These are phyloP conservation scores for Cyclocybe aegerita DNA, from an alignment of 768 basidiomycete genomes.

Conservation along the genomic window DNA sequence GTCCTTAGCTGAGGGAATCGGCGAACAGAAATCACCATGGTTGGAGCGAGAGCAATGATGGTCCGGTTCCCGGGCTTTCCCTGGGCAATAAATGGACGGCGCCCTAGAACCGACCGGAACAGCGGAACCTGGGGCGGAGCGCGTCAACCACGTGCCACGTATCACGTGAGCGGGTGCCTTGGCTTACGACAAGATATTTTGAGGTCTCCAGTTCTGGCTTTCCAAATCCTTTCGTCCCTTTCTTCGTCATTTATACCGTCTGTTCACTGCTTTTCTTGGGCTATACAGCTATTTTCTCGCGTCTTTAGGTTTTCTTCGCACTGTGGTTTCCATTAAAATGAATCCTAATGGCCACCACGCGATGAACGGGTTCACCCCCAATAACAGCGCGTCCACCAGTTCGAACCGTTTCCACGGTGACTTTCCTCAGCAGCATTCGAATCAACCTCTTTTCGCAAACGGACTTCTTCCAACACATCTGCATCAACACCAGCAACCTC, in stretches of 20 bases:
- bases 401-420: constrained; percentile 28
- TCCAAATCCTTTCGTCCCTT: too few relatives aligned
- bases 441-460: constrained; percentile 16
- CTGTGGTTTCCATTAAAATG: constrained; percentile 14
- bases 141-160: too few relatives aligned
- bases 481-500: constrained; percentile 11
- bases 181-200: too few relatives aligned
- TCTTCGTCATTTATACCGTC: background rate
- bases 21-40: constrained; percentile 28
- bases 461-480: constrained; percentile 15
- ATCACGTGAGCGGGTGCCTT: too few relatives aligned
- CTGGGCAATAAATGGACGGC: too few relatives aligned
- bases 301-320: background rate
- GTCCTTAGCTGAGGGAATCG: constrained; percentile 30
- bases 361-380: constrained; percentile 30
- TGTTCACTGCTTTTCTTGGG: background rate
- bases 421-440: constrained; percentile 20
- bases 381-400: constrained; percentile 33
- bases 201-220: too few relatives aligned
- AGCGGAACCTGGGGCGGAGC: too few relatives aligned
- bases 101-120: constrained; percentile 1
- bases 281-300: background rate
- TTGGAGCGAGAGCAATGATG: background rate
- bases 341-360: constrained; percentile 18
- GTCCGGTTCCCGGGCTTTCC: background rate